Percentiles rank a stretch among this genome's conserved stretches.
Evolutionary conservation across 805 yeast species (phyloP).

Genomic region (Brettanomyces bruxellensis): DNA sequence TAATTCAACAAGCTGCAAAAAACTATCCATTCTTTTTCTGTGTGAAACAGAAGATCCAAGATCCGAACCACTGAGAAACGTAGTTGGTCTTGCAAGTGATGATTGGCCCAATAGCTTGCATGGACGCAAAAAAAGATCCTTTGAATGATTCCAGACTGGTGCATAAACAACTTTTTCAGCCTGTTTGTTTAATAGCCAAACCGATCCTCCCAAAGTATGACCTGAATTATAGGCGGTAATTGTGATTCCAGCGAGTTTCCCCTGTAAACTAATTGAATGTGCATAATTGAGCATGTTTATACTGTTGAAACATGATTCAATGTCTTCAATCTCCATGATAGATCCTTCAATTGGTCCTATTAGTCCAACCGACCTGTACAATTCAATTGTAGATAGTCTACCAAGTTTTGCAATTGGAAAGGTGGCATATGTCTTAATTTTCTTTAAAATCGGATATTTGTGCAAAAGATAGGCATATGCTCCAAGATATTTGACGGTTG

Average conservation of each 20-base stretch:
- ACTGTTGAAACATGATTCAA: constrained; percentile 73
- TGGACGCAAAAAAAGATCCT: constrained; percentile 73
- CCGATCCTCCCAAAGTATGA: constrained; percentile 86
- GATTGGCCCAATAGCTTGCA: constrained; percentile 46
- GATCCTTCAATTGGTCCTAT: constrained; percentile 62
- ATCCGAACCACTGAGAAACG: constrained; percentile 66
- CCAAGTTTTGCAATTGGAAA: constrained; percentile 87
- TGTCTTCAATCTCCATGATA: constrained; percentile 55
- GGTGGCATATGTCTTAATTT: constrained; percentile 77
- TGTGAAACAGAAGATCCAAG: constrained; percentile 58
- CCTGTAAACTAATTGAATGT: constrained; percentile 60
- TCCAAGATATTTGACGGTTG: constrained; percentile 71
- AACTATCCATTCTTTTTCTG: constrained; percentile 52
- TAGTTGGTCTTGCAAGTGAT: constrained; percentile 66
- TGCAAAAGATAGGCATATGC: constrained; percentile 63
- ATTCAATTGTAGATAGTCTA: constrained; percentile 74
- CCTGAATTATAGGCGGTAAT: constrained; percentile 88
- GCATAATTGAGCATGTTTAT: constrained; percentile 65
- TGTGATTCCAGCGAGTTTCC: constrained; percentile 47
- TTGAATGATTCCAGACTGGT: constrained; percentile 91
- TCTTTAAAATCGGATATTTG: constrained; percentile 47
- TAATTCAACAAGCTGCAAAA: constrained; percentile 53
- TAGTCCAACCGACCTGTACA: constrained; percentile 62
- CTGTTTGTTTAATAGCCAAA: constrained; percentile 64
- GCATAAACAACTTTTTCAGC: constrained; percentile 82